Base-by-base conservation (phyloP, 1,284 basidiomycete species). In the Sanghuangporus baumii region DNA sequence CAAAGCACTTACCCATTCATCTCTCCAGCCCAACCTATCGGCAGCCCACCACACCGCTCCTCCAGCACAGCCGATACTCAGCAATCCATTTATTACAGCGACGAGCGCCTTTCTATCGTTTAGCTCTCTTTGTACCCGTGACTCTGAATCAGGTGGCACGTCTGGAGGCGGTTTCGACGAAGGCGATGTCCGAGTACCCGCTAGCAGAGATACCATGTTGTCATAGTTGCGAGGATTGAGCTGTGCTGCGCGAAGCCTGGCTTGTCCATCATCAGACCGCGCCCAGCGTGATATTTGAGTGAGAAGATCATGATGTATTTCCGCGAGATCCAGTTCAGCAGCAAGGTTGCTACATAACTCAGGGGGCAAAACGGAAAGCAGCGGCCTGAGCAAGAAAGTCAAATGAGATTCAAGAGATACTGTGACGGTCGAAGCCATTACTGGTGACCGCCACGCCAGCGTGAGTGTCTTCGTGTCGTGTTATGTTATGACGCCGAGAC, bases 11-110 rank as follows among this genome's bases (percentile, higher is more conserved):
- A 89, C 90, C 85, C 86, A 89, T 78, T 92, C 89, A 64, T 85
- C 75, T 60, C 74, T 81, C 87, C 87, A 87, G 2, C 81, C 79
- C 3, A 82, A 78, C 66, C 75, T 79, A 52, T 82, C 82, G 37
- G 87, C 83, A 18, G 85, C 88, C 82, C 85, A 89, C 85, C 85
- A 91, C 6, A 81, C 78, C 4, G 87, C 88, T 58, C 81, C 76
- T 1, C 84, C 89, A 0, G 86, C 81, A 9, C 86, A 86, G 48
- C 77, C 72, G 41, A 93, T 76, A 67, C 88, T 91, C 55, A 92
- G 74, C 18, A 91, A 70, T 1, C 82, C 86, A 69, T 93, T 93
- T 18, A 89, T 65, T 34, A 93, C 73, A 6, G 84, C 81, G 3
- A 86, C 84, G 46, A 93, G 83, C 9, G 84, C 82, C 64, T 85